Evolutionary conservation across 2,329 filamentous ascomycete genomes (phyloP).

Genomic region (Celoporthe dispersa): DNA sequence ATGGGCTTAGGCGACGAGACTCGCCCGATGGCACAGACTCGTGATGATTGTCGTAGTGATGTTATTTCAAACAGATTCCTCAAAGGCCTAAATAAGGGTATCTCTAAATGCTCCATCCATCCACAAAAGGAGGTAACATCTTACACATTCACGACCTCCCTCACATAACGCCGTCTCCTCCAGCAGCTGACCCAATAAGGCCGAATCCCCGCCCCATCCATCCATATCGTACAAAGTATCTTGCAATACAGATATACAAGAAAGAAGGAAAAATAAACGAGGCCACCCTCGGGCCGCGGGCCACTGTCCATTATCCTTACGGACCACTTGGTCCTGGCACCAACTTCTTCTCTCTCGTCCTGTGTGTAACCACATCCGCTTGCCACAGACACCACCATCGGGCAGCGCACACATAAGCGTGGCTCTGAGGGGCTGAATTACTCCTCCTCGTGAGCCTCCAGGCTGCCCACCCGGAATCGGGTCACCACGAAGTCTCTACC

Average conservation of each 20-base stretch:
- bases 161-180: neutral
- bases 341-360: too few relatives aligned
- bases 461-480: slow-evolving; percentile 24
- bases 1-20: neutral
- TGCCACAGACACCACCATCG: neutral
- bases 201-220: neutral
- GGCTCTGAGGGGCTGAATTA: neutral
- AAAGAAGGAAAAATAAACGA: too few relatives aligned
- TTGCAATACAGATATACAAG: neutral
- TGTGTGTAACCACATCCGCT: neutral
- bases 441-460: slow-evolving; percentile 30
- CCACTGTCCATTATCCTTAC: neutral
- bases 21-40: neutral
- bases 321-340: neutral
- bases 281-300: neutral
- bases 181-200: neutral
- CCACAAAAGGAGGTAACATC: neutral
- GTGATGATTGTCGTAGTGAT: neutral
- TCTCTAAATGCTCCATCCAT: slow-evolving; percentile 7
- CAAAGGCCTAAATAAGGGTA: neutral
- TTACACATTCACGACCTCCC: neutral
- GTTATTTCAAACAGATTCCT: neutral
- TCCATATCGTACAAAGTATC: neutral
- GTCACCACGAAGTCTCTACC: slow-evolving; percentile 26
- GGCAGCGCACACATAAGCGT: neutral